phyloP scores from a whole-genome alignment of 2,329 filamentous ascomycete species.

The Graphilbum sp. region DNA sequence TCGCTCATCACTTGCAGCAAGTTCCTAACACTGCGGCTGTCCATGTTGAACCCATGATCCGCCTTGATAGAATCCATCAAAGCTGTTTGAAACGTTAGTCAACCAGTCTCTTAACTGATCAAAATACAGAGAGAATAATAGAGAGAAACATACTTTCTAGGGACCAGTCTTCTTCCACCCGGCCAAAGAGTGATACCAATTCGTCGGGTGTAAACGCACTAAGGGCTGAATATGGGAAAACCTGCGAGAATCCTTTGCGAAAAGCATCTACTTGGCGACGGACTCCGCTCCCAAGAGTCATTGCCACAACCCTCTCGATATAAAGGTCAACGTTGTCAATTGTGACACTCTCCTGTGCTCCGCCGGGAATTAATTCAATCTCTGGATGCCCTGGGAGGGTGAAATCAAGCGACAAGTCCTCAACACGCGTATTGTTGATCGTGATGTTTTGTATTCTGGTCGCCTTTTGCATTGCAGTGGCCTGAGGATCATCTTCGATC shows the following conservation, averaged over 20 bases:
- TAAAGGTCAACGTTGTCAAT: constrained; percentile 88
- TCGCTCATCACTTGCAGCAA: constrained; percentile 90
- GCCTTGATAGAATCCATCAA: constrained; percentile 98
- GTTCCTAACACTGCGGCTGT: constrained; percentile 90
- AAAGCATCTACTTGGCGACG: constrained; percentile 84
- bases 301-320: constrained; percentile 76
- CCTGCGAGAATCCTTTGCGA: constrained; percentile 77
- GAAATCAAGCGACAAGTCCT: constrained; percentile 85
- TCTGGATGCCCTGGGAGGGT: constrained; percentile 80
- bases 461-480: constrained; percentile 55
- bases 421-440: constrained; percentile 61
- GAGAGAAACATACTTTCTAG: constrained; percentile 53
- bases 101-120: no score
- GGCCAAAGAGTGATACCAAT: constrained; percentile 84
- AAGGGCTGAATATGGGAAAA: constrained; percentile 87
- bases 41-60: constrained; percentile 96
- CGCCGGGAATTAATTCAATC: constrained; percentile 66
- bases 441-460: constrained; percentile 51
- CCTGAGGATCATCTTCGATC: constrained; percentile 51
- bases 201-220: constrained; percentile 92
- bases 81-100: constrained; percentile 32
- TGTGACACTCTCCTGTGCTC: constrained; percentile 58
- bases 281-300: constrained; percentile 80
- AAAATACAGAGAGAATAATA: no score
- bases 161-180: constrained; percentile 90